Base-by-base conservation (phyloP, 1,139 yeast genomes). In the Geotrichum cucujoidarum region DNA sequence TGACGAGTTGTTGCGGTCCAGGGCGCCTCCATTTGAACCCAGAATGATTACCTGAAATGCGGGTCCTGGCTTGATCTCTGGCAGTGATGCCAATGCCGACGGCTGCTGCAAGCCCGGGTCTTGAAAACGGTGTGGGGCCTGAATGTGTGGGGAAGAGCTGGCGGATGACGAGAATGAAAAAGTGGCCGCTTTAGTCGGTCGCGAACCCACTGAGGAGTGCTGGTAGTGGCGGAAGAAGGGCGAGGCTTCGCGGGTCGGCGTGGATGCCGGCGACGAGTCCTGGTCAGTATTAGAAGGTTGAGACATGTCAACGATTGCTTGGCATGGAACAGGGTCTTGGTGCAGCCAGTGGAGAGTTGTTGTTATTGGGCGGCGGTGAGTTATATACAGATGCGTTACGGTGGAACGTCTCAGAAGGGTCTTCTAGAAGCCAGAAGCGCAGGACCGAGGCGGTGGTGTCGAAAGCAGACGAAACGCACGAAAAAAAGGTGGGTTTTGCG, bases 1-100 rank as follows among this genome's bases (percentile, higher is more conserved):
- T 4, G 87, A 73, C 54, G 58, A 55, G 36, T 53, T 59, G 42
- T 48, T 50, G 17, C 58, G 35, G 44, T 61, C 65, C 11, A 58
- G 42, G 6, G 65, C 64, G 1, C 65, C 65, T 6, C 65, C 65
- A 24, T 40, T 43, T 2, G 51, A 45, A 10, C 53, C 53, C 53
- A 50, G 25, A 35, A 50, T 31, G 11, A 50, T 41, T 6, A 50
- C 50, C 31, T 50, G 53, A 30, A 50, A 50, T 5, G 53, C 45
- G 10, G 27, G 27, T 6, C 27, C 27, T 18, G 37, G 13, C 25
- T 16, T 6, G 27, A 24, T 10, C 10, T 6, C 8, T 24, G 27
- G 27, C 8, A 10, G 27, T 24, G 27, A 6, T 6, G 27, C 10
- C 10, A 10, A 6, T 24, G 27, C 8, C 8, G 27, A 6, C 8